Conservation (phyloP, 148 eudicot species). For the Chenopodium album region DNA sequence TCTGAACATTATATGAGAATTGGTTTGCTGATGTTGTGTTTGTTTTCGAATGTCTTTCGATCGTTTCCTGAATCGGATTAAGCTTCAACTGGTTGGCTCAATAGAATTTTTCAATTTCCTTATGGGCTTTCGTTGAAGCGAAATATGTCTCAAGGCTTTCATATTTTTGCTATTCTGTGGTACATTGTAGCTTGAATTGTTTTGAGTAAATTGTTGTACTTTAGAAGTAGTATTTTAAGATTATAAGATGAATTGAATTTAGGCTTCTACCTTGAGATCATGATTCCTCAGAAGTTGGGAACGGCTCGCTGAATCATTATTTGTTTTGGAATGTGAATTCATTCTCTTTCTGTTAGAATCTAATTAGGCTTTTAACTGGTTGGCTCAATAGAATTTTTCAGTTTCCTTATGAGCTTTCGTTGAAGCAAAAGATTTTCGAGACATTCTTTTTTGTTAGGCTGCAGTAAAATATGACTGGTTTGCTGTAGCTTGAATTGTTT, state of each 20-base stretch:
- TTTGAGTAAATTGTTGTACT: slow-evolving; percentile 10
- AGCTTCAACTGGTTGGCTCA: slow-evolving; percentile 33
- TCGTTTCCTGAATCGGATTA: background rate
- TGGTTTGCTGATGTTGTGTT: background rate
- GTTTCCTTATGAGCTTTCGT: slow-evolving; percentile 29
- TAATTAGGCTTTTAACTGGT: slow-evolving; percentile 26
- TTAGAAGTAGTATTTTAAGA: background rate
- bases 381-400: slow-evolving; percentile 15
- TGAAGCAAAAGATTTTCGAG: slow-evolving; percentile 22
- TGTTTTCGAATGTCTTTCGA: background rate
- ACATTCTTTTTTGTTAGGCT: background rate
- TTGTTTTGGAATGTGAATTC: background rate
- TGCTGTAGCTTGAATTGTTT: slow-evolving; percentile 11
- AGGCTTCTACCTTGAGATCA: too few relatives aligned
- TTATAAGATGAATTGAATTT: background rate
- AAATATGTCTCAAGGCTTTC: slow-evolving; percentile 9
- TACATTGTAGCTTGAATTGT: slow-evolving; percentile 5
- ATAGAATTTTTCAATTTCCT: slow-evolving; percentile 9
- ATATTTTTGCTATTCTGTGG: background rate
- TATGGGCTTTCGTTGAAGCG: slow-evolving; percentile 31
- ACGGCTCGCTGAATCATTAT: background rate
- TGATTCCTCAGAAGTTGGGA: background rate
- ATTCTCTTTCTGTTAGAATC: background rate
- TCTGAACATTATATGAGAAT: too few relatives aligned
- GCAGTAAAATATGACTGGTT: background rate